phyloP scores from a whole-genome alignment of 768 basidiomycete genomes.

The Boletus reticuloceps region DNA sequence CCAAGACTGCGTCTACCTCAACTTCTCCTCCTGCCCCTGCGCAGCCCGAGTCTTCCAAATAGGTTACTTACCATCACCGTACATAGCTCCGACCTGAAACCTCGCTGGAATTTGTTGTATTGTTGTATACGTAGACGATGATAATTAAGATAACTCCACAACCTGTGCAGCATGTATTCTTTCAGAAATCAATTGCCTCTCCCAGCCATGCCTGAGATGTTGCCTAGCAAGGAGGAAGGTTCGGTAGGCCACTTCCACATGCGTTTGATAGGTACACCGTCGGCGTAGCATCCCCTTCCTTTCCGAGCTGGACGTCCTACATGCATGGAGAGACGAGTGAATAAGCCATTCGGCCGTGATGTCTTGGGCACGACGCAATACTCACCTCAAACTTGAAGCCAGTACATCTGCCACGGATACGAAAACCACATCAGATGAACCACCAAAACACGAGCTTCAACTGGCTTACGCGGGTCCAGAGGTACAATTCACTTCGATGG shows the following conservation, averaged over 20 bases:
- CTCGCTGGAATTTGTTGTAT: neutral
- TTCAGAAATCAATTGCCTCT: neutral
- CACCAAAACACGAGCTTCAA: neutral
- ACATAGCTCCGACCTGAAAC: neutral
- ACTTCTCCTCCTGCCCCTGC: neutral
- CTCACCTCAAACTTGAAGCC: slow-evolving; percentile 10
- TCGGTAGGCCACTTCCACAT: slow-evolving; percentile 1
- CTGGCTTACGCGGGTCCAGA: neutral
- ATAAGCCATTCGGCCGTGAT: no score
- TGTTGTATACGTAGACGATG: neutral
- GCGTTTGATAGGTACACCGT: neutral
- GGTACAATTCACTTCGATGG: neutral
- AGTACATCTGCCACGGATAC: neutral
- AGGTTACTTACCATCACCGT: neutral
- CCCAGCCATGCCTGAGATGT: no score
- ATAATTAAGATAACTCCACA: neutral
- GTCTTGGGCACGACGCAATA: neutral
- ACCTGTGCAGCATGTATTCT: neutral
- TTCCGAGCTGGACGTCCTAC: slow-evolving; percentile 9
- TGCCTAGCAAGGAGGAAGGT: neutral
- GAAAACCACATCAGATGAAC: neutral
- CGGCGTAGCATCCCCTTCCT: neutral
- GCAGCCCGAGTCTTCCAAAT: slow-evolving; percentile 12
- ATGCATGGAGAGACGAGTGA: neutral
- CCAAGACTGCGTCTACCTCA: neutral